phyloP scores from a whole-genome alignment of 2,329 filamentous ascomycete genomes.

The Hypoxylon sp. region DNA sequence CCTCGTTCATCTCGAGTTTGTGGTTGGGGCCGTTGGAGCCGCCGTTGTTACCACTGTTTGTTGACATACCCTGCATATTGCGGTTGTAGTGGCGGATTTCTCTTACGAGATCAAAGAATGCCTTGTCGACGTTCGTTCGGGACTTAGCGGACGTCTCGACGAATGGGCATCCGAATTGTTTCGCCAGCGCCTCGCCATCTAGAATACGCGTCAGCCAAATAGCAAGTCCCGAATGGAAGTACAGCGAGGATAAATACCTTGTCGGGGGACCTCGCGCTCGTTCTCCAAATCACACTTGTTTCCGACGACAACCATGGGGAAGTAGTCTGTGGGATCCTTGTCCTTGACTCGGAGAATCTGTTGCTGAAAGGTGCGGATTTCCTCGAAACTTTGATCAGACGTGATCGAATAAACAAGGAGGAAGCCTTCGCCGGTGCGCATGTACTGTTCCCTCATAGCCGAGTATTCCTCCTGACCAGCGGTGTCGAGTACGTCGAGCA shows the following conservation, averaged over 20 bases:
- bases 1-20: slow-evolving; percentile 84
- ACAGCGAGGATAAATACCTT: slow-evolving; percentile 70
- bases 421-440: slow-evolving; percentile 98
- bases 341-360: slow-evolving; percentile 99
- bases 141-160: slow-evolving; percentile 99
- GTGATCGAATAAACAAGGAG: slow-evolving; percentile 98
- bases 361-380: slow-evolving; percentile 98
- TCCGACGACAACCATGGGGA: slow-evolving; percentile 98
- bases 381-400: slow-evolving; percentile 95
- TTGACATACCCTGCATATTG: slow-evolving; percentile 91
- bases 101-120: slow-evolving; percentile 97
- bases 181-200: slow-evolving; percentile 92
- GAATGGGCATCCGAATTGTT: slow-evolving; percentile 94
- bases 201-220: slow-evolving; percentile 42
- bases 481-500: slow-evolving; percentile 97
- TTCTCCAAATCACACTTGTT: slow-evolving; percentile 99
- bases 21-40: slow-evolving; percentile 71
- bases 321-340: slow-evolving; percentile 83
- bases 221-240: slow-evolving; percentile 16
- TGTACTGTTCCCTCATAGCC: slow-evolving; percentile 99
- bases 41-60: slow-evolving; percentile 73
- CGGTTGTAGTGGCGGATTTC: slow-evolving; percentile 99
- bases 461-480: slow-evolving; percentile 99
- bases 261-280: slow-evolving; percentile 90
- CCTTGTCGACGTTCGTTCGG: slow-evolving; percentile 97